A percentile compares a stretch with the other conserved stretches of the same genome.
Conservation (phyloP, 805 yeast species). For the Yamadazyma takamatsuzukensis region DNA sequence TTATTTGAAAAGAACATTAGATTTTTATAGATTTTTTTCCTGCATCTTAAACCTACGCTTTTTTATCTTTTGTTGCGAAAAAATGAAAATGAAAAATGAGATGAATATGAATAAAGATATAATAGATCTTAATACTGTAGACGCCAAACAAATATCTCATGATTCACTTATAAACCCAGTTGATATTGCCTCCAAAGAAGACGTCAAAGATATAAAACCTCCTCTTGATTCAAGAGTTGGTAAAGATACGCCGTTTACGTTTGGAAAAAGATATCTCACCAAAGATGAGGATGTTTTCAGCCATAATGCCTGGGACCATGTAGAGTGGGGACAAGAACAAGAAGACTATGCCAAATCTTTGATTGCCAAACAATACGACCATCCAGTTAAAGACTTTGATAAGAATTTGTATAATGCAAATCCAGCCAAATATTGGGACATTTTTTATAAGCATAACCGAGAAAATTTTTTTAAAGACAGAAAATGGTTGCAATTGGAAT, state of each 20-base stretch:
- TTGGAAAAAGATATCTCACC: conserved; percentile 79
- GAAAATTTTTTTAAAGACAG: conserved; percentile 96
- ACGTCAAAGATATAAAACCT: conserved; percentile 7
- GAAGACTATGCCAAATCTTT: conserved; percentile 66
- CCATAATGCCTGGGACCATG: conserved; percentile 97
- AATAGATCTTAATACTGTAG: too few species aligned
- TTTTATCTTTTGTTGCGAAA: too few species aligned
- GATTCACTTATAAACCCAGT: too few species aligned
- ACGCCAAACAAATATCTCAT: too few species aligned
- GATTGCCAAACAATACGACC: conserved; percentile 68
- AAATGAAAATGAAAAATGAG: too few species aligned
- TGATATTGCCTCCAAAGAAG: not conserved
- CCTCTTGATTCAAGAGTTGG: conserved; percentile 51
- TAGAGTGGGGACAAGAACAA: conserved; percentile 95
- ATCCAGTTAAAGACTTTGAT: conserved; percentile 87
- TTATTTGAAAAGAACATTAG: too few species aligned
- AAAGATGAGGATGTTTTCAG: conserved; percentile 80
- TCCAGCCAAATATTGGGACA: conserved; percentile 95
- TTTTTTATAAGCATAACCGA: conserved; percentile 82
- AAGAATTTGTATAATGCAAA: conserved; percentile 72
- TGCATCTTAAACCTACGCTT: too few species aligned
- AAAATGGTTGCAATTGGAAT: conserved; percentile 93
- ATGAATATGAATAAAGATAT: too few species aligned
- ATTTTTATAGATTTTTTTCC: too few species aligned
- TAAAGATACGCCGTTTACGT: conserved; percentile 84